Evolutionary conservation across 1,284 basidiomycete genomes (phyloP), one percentile per base, ranked within the genome.

Genomic region (Phellopilus nigrolimitatus): DNA sequence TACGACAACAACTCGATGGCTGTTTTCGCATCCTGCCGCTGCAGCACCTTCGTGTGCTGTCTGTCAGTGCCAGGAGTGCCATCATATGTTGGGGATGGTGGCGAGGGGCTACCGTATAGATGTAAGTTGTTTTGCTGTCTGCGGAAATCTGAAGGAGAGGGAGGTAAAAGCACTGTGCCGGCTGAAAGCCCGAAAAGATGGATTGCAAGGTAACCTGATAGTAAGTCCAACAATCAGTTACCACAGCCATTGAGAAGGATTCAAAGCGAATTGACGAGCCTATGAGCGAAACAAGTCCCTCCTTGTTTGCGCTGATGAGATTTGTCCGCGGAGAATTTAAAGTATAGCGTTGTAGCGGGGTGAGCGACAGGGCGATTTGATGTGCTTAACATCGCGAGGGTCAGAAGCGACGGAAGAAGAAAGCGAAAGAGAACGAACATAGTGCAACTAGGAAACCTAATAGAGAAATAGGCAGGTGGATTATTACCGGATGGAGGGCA

Each of bases 161-260:
- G 79, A 0, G 89, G 88, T 4, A 97, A 78, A 30, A 95, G 67
- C 31, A 95, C 71, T 0, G 90, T 87, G 1, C 95, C 95, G 0
- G 81, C 74, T 1, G 88, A 84, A 8, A 95, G 71, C 1, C 94
- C 95, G 9, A 97, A 70, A 2, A 97, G 71, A 63, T 95, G 94
- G 53, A 99, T 84, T 0, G 92, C 79, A 6, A 97, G 74, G 67
- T 99, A 99, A 4, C 95, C 95, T 88, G 56, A 10, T n/a, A 25
- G 21, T 17, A 10, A 22, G 38, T 27, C 8, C 30, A 10, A 2
- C 21, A 31, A n/a, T 25, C 31, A 30, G 27, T 15, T 36, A 30
- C 8, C 22, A 8, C 31, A 44, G n/a, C 48, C 44, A 51, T 47
- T 39, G 22, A 21, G 31, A 24, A 49, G 41, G 25, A 15, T 4